These are phyloP conservation scores for Ogataea minuta DNA, from an alignment of 805 yeast species.

Conservation along the genomic window DNA sequence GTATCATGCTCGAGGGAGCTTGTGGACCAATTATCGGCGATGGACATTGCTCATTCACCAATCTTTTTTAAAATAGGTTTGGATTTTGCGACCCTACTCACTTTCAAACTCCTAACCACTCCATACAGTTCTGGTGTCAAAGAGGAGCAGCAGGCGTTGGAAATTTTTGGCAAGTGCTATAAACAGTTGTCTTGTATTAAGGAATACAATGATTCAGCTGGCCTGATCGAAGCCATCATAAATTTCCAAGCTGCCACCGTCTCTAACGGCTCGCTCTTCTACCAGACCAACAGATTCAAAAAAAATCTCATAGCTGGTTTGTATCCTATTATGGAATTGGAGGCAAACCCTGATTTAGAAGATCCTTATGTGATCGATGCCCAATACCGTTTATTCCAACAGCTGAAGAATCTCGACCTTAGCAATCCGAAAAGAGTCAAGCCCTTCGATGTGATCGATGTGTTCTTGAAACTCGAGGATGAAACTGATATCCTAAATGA, in stretches of 20 bases:
- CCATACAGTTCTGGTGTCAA: constrained; percentile 10
- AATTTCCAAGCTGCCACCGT: constrained; percentile 8
- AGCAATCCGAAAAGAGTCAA: constrained; percentile 2
- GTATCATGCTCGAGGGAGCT: constrained; percentile 8
- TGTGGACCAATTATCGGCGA: constrained; percentile 4
- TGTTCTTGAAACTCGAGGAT: constrained; percentile 20
- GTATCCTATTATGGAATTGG: constrained; percentile 3
- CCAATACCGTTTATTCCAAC: constrained; percentile 8
- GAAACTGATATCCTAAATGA: constrained; percentile 24
- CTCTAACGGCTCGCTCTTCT: constrained; percentile 8
- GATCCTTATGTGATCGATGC: constrained; percentile 10
- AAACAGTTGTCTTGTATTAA: constrained; percentile 3
- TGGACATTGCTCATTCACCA: constrained; percentile 20
- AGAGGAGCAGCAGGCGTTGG: constrained; percentile 10
- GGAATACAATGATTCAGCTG: constrained; percentile 5
- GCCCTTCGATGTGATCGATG: constrained; percentile 21
- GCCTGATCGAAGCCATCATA: constrained; percentile 9
- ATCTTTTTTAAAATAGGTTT: constrained; percentile 23
- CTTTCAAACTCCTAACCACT: constrained; percentile 11
- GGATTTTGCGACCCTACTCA: constrained; percentile 21
- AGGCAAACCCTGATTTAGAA: not conserved
- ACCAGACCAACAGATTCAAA: constrained; percentile 9
- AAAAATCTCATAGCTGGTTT: constrained; percentile 12
- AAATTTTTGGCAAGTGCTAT: constrained; percentile 11
- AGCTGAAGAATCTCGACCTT: constrained; percentile 5